Percentiles rank a stretch among this genome's conserved stretches.
Conservation (phyloP, 208 protist genomes). For the Endotrypanum monterogeii region DNA sequence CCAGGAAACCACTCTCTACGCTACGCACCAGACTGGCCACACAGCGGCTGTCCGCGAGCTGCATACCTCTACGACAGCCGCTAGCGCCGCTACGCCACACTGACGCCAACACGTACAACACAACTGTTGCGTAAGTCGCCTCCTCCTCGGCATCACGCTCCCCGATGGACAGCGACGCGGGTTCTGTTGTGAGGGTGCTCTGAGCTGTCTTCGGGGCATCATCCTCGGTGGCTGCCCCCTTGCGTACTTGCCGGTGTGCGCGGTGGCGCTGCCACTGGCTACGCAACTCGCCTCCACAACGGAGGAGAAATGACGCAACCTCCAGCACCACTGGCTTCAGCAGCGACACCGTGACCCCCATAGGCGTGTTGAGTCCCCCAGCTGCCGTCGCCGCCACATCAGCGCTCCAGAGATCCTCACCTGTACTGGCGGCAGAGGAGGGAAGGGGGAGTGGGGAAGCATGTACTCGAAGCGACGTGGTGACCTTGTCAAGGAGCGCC, state of each 20-base stretch:
- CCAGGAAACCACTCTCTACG: constrained; percentile 25
- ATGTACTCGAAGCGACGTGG: constrained; percentile 13
- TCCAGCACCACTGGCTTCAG: constrained; percentile 26
- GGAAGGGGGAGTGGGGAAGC: not conserved
- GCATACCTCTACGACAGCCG: constrained; percentile 6
- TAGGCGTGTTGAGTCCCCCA: constrained; percentile 7
- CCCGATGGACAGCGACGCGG: not conserved
- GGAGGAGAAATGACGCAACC: constrained; percentile 23
- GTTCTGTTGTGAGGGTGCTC: not conserved
- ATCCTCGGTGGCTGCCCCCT: not conserved
- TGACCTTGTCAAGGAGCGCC: constrained; percentile 20
- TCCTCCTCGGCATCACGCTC: constrained; percentile 26
- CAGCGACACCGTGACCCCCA: not conserved
- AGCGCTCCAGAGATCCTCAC: not conserved
- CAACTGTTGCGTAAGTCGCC: constrained; percentile 21
- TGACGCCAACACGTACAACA: constrained; percentile 25
- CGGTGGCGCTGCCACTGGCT: constrained; percentile 27
- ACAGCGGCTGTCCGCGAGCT: constrained; percentile 10
- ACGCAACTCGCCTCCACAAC: constrained; percentile 20
- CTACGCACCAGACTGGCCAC: constrained; percentile 19
- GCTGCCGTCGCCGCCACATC: not conserved
- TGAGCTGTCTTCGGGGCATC: not conserved
- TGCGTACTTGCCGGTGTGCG: constrained; percentile 13
- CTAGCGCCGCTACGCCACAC: constrained; percentile 23
- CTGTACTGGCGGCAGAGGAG: not conserved